phyloP scores from a whole-genome alignment of 495 filamentous ascomycete species.

The Acidomyces sp. region DNA sequence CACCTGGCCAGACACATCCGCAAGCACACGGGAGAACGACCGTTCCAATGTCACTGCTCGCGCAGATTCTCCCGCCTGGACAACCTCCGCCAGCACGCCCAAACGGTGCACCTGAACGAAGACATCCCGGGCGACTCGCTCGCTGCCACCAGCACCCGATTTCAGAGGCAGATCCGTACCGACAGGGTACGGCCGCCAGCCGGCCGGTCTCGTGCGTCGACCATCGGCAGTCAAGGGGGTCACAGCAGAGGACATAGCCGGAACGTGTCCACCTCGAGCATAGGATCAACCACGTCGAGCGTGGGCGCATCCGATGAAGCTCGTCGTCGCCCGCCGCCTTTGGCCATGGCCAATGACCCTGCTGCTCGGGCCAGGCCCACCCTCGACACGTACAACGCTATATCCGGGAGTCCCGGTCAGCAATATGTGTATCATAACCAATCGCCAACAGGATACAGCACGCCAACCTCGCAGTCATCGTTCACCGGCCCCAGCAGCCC shows the following conservation, averaged over 20 bases:
- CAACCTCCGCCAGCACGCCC: conserved; percentile 91
- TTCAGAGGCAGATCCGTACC: conserved; percentile 86
- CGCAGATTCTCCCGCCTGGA: conserved; percentile 93
- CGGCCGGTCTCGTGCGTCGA: conserved; percentile 60
- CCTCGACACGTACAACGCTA: conserved; percentile 46
- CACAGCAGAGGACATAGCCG: conserved; percentile 63
- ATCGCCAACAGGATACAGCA: conserved; percentile 60
- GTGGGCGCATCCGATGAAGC: conserved; percentile 48
- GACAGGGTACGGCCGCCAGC: conserved; percentile 62
- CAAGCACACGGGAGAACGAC: conserved; percentile 95
- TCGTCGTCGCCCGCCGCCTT: conserved; percentile 61
- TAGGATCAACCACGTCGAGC: conserved; percentile 60
- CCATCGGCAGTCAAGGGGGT: conserved; percentile 51
- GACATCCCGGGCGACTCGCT: conserved; percentile 89
- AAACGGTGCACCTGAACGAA: conserved; percentile 95
- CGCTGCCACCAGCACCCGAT: conserved; percentile 83
- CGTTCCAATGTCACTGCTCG: conserved; percentile 93
- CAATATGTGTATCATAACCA: conserved; percentile 36
- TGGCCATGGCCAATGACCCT: conserved; percentile 69
- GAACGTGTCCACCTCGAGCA: conserved; percentile 77
- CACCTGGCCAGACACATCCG: conserved; percentile 90
- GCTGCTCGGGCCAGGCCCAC: conserved; percentile 43
- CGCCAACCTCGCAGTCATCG: conserved; percentile 61
- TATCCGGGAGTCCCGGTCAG: conserved; percentile 34
- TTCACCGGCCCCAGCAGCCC: conserved; percentile 62